Evolutionary conservation across 2,329 filamentous ascomycete species (phyloP), one percentile per base, ranked within the genome.

Genomic region (Arachnopeziza araneosa): DNA sequence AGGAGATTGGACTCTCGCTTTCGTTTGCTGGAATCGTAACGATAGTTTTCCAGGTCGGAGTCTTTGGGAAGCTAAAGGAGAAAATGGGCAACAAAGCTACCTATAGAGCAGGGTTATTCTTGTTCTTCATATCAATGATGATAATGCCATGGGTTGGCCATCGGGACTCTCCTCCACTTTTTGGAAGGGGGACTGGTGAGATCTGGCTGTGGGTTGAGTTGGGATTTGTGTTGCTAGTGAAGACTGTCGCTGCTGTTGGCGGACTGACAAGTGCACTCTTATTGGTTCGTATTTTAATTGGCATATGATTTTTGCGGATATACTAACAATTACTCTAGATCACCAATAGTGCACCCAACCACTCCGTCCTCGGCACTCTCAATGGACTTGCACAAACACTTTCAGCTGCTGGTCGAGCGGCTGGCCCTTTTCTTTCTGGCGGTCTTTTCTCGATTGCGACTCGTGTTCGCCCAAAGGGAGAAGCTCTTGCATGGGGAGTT

Each of bases 301-400:
- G 22, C 51, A 53, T 21, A 21, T 57, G 12, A 22, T 24, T 22
- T 32, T 58, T 5, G 24, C 23, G 36, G n/a, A 24, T 19, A n/a
- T 30, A 9, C 4, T 30, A 30, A 30, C 9, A 9, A 30, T 24
- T 32, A 57, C 30, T 7, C 17, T 64, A 93, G 90, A 93, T 99
- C 66, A 98, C 92, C 48, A 99, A 99, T 69, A 96, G 90, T 0
- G 91, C 92, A 0, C 90, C 92, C 0, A 91, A 93, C 8, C 84
- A 93, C 73, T 86, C 89, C 5, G 92, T 90, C 0, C 82, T 99
- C 0, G 95, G 95, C 2, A 92, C 91, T 0, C 80, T 99, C 24
- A 97, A 99, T 70, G 95, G 95, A 10, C 83, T 98, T 32, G 95
- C 95, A 0, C 95, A 99, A 74, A 96, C 92, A 0, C 84, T 99